Conservation (phyloP, 139 green algal species). For the Medakamo hakoo region DNA sequence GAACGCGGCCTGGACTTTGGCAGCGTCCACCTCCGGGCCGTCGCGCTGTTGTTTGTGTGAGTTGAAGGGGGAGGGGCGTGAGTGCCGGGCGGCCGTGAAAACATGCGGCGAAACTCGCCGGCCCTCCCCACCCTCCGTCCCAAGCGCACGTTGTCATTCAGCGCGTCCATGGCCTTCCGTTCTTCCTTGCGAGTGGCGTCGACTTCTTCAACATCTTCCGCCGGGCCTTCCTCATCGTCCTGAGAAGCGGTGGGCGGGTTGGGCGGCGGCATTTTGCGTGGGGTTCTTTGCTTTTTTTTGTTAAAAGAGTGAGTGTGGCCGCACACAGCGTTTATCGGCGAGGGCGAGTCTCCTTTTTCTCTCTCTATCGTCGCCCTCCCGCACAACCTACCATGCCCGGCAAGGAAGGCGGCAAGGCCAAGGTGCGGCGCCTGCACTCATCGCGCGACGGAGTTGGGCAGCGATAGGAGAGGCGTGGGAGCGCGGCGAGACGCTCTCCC, state of each 20-base stretch:
- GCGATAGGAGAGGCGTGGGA: no score
- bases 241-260: not conserved
- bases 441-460: no score
- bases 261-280: not conserved
- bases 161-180: not conserved
- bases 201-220: no score
- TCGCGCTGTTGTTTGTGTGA: not conserved
- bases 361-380: not conserved
- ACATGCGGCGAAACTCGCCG: not conserved
- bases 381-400: conserved; percentile 1
- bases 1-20: not conserved
- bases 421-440: no score
- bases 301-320: not conserved
- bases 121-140: not conserved
- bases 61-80: not conserved
- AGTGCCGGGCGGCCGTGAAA: no score
- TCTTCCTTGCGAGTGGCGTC: no score
- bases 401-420: conserved; percentile 11
- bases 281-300: not conserved
- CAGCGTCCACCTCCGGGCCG: not conserved
- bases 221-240: not conserved
- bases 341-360: not conserved
- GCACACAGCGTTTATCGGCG: no score
- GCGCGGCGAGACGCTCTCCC: no score
- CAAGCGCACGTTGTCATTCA: not conserved